phyloP scores from a whole-genome alignment of 1,284 basidiomycete genomes.

The Fomitopsis schrenkii region DNA sequence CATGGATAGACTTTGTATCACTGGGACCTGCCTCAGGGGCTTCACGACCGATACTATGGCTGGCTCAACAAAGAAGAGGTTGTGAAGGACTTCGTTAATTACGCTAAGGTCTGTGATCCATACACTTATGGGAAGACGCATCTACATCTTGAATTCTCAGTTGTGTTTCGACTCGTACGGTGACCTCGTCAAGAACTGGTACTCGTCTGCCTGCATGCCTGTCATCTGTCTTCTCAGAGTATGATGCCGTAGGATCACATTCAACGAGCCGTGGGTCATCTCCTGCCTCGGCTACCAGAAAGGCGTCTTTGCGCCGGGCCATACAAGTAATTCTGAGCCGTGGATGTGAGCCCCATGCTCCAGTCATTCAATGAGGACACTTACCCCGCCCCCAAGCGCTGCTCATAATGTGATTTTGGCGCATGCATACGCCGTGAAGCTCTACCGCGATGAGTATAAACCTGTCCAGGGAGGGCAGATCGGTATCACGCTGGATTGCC shows the following conservation, averaged over 20 bases:
- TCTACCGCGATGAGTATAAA: slow-evolving; percentile 62
- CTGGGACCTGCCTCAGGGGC: slow-evolving; percentile 72
- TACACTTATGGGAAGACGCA: background rate
- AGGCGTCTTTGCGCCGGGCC: slow-evolving; percentile 64
- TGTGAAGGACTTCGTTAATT: slow-evolving; percentile 59
- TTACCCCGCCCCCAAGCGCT: slow-evolving; percentile 37
- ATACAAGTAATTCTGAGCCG: slow-evolving; percentile 63
- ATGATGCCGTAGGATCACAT: slow-evolving; percentile 44
- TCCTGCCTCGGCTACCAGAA: slow-evolving; percentile 63
- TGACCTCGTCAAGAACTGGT: slow-evolving; percentile 74
- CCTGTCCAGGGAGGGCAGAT: slow-evolving; percentile 54
- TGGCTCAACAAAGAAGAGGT: slow-evolving; percentile 67
- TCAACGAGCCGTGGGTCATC: slow-evolving; percentile 74
- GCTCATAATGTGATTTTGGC: slow-evolving; percentile 67
- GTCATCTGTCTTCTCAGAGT: background rate
- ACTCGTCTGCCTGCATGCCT: slow-evolving; percentile 4
- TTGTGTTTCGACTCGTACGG: slow-evolving; percentile 70
- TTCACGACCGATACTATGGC: slow-evolving; percentile 70
- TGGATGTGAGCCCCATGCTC: slow-evolving; percentile 50
- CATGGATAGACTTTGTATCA: slow-evolving; percentile 62
- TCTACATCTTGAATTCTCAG: slow-evolving; percentile 19
- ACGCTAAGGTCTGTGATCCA: slow-evolving; percentile 38
- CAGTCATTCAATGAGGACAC: background rate
- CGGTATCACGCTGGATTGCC: slow-evolving; percentile 61
- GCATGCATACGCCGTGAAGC: slow-evolving; percentile 62